A percentile compares a stretch with the other conserved stretches of the same genome.
phyloP scores from a whole-genome alignment of 2,329 filamentous ascomycete species.

The Penicillium sp. region DNA sequence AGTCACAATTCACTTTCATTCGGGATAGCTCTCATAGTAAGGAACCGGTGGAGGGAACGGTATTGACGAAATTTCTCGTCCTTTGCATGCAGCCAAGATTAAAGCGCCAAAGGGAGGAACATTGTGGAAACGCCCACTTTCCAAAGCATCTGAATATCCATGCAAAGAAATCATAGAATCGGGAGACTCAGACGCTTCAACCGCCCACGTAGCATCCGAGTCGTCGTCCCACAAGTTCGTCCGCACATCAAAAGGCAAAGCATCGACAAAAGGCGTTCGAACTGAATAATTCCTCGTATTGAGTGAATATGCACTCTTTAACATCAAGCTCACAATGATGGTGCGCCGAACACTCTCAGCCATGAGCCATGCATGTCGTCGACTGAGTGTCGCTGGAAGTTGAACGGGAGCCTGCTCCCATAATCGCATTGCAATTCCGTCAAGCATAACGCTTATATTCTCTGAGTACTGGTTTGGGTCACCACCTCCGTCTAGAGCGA shows the following conservation, averaged over 20 bases:
- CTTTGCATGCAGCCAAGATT: constrained; percentile 29
- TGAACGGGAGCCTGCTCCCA: constrained; percentile 28
- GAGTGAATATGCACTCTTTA: constrained; percentile 32
- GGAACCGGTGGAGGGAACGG: constrained; percentile 10
- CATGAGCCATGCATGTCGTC: constrained; percentile 32
- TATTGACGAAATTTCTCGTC: constrained; percentile 13
- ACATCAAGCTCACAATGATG: constrained; percentile 31
- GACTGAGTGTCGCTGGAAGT: constrained; percentile 22
- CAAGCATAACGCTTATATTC: constrained; percentile 15
- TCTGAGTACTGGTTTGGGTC: constrained; percentile 14
- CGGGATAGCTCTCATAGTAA: constrained; percentile 2
- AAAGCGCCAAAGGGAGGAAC: constrained; percentile 21
- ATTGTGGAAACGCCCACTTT: constrained; percentile 18
- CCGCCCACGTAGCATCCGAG: constrained; percentile 8
- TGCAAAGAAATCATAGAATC: constrained; percentile 27
- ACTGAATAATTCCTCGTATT: constrained; percentile 25
- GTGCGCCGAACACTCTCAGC: constrained; percentile 34
- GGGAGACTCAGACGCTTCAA: neutral
- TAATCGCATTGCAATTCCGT: constrained; percentile 18
- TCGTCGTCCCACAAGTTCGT: constrained; percentile 27
- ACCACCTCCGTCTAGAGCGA: constrained; percentile 14
- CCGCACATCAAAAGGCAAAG: constrained; percentile 29
- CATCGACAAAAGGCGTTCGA: constrained; percentile 30
- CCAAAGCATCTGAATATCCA: constrained; percentile 26
- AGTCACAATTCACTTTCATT: neutral